Base-by-base conservation (phyloP, 192 early-diverging fungal species). In the Coemansia sp. region DNA sequence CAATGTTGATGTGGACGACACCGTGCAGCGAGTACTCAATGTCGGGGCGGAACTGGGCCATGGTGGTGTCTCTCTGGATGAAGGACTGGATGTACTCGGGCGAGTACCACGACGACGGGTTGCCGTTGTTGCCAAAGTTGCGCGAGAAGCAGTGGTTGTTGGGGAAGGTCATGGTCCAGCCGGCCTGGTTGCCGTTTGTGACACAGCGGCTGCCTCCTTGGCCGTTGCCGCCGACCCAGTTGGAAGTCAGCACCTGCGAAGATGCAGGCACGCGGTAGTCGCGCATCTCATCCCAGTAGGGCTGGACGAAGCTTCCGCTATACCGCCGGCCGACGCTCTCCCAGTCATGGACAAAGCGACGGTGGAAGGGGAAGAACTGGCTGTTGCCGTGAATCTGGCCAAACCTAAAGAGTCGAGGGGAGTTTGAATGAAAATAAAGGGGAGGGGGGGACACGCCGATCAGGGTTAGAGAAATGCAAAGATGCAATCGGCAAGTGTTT, bases 361-460 rank as follows among this genome's bases (percentile, higher is more conserved):
- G 84, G 59, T 85, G 84, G 76, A 82, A 85, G 45, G 84, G 84
- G 70, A 85, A 76, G 75, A 85, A 83, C 72, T 75, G 70, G 59
- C 76, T 71, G 56, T 76, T 72, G 42, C 76, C 73, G 73, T 85
- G 84, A 61, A 85, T 83, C 42, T 61, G 49, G 54, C 53, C 7
- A 59, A 83, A 83, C 65, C 67, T 79, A 71, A 11, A 67, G 25
- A 31, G 11, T 6, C 37, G 29, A 17, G 43, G 36, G 59, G 10
- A 38, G 3, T 14, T 40, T 41, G 31, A n/a, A 27, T 25, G 14
- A 20, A 25, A 62, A 27, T 0, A 25, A 31, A 45, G 20, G 27
- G 32, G 22, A 11, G 61, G 43, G 10, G n/a, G 54, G 58, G 58
- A 20, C 17, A 38, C 37, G 37, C 6, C 6, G 37, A 11, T 11